A percentile compares a stretch with the other conserved stretches of the same genome.
phyloP scores from a whole-genome alignment of 768 basidiomycete species.

The Termitomyces sp. region DNA sequence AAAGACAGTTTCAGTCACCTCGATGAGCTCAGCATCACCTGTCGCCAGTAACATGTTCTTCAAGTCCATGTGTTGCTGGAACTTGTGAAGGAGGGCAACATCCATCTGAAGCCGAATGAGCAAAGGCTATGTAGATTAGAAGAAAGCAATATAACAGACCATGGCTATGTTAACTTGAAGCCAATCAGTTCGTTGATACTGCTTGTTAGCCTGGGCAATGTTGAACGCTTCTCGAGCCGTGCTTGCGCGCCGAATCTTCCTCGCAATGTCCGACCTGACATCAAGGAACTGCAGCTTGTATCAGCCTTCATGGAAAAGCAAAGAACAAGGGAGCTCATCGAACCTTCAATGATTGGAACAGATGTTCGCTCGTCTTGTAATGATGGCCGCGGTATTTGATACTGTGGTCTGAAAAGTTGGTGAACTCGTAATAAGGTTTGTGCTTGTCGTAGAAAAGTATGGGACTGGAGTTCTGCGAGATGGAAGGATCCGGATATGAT shows the following conservation, averaged over 20 bases:
- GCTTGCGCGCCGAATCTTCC: conserved; percentile 57
- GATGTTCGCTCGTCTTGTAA: conserved; percentile 73
- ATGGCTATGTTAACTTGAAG: conserved; percentile 56
- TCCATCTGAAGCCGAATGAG: conserved; percentile 51
- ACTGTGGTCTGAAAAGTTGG: conserved; percentile 66
- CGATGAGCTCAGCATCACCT: conserved; percentile 61
- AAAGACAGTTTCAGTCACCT: conserved; percentile 32
- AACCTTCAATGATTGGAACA: conserved; percentile 73
- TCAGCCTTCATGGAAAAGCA: not conserved
- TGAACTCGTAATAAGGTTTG: conserved; percentile 62
- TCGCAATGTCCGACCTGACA: conserved; percentile 57
- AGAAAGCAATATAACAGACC: conserved; percentile 27
- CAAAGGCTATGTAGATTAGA: not conserved
- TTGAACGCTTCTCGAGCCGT: conserved; percentile 56
- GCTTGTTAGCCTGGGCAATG: conserved; percentile 58
- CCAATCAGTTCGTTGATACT: conserved; percentile 60
- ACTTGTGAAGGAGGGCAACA: conserved; percentile 56
- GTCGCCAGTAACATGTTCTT: conserved; percentile 54
- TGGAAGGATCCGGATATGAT: conserved; percentile 3
- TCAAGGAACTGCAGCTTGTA: conserved; percentile 44
- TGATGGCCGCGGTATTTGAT: conserved; percentile 51
- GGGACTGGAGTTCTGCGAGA: conserved; percentile 10
- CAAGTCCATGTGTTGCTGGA: conserved; percentile 60
- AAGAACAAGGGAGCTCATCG: not conserved
- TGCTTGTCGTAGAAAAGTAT: conserved; percentile 62